Evolutionary conservation across 2,329 filamentous ascomycete species (phyloP).

Genomic region (Niveomyces coronatus): DNA sequence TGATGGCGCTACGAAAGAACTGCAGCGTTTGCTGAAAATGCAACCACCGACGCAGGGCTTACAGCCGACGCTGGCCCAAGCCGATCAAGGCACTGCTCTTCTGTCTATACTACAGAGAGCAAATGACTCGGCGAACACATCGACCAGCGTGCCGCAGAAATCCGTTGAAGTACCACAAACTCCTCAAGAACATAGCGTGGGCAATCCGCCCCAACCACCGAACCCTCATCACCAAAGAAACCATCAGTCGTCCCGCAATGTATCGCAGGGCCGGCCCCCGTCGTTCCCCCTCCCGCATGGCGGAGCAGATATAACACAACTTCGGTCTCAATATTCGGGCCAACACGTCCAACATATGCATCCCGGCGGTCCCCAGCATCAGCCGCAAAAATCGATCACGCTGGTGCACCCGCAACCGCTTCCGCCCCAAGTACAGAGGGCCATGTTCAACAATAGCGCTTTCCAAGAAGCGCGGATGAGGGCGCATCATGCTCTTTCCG

Average conservation of each 20-base stretch:
- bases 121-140: no score
- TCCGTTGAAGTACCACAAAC: slow-evolving; percentile 32
- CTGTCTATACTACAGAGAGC: slow-evolving; percentile 41
- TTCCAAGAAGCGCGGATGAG: slow-evolving; percentile 18
- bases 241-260: slow-evolving; percentile 24
- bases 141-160: slow-evolving; percentile 12
- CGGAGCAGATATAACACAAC: slow-evolving; percentile 1
- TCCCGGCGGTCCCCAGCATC: slow-evolving; percentile 11
- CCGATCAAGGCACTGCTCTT: slow-evolving; percentile 40
- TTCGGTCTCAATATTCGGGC: slow-evolving; percentile 12
- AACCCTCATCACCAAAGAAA: slow-evolving; percentile 47
- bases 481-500: slow-evolving; percentile 10
- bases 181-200: slow-evolving; percentile 42
- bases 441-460: slow-evolving; percentile 32
- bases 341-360: neutral
- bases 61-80: slow-evolving; percentile 20
- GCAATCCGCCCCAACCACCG: slow-evolving; percentile 40
- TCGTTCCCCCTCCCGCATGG: slow-evolving; percentile 16
- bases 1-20: slow-evolving; percentile 39
- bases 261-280: slow-evolving; percentile 22
- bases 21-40: slow-evolving; percentile 45
- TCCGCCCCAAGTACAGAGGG: slow-evolving; percentile 45
- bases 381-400: slow-evolving; percentile 14
- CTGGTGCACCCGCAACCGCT: slow-evolving; percentile 37
- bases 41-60: slow-evolving; percentile 42